Evolutionary conservation across 495 filamentous ascomycete genomes (phyloP), one percentile per base, ranked within the genome.

Genomic region (Neurospora discreta): DNA sequence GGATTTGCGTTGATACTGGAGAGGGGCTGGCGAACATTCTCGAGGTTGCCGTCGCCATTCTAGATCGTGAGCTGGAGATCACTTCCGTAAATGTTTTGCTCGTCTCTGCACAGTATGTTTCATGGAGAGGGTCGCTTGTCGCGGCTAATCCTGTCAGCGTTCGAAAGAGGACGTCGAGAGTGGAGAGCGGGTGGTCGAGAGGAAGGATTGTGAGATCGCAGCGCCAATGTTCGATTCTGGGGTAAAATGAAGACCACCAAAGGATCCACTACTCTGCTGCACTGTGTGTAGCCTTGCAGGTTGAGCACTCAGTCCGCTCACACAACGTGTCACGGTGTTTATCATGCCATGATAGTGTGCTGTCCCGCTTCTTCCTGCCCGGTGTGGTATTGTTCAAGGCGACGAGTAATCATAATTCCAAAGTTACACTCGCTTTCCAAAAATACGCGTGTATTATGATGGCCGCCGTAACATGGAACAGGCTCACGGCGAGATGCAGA

Each of bases 181-280:
- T 41, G 60, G 30, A 43, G 38, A 20, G 70, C n/a, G 18, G 38
- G 26, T 69, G 39, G 70, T 36, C 70, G 39, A 41, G 65, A 43
- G 39, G 15, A 6, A 16, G 72, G 67, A 71, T 72, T 73, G 58
- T 69, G 65, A 68, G 68, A 71, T 73, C 68, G 72, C 71, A 43
- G 74, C 71, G 65, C 74, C 68, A 71, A 72, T 71, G 46, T 70
- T 26, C 71, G 71, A 76, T 73, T 72, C 69, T 68, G 72, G 74
- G 72, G 74, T 75, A 74, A 74, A 69, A 43, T 44, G 41, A 26
- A 46, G 67, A 68, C 46, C 13, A 1, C 2, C 52, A 60, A 18
- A 18, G 52, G 52, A 65, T 30, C 70, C 70, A 60, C 70, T 26
- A 38, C 1, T 23, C 26, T 36, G 40, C 65, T 68, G 58, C 30